A percentile compares a stretch with the other conserved stretches of the same genome.
Conservation (phyloP, 1,139 yeast species). For the Scheffersomyces quercinus region DNA sequence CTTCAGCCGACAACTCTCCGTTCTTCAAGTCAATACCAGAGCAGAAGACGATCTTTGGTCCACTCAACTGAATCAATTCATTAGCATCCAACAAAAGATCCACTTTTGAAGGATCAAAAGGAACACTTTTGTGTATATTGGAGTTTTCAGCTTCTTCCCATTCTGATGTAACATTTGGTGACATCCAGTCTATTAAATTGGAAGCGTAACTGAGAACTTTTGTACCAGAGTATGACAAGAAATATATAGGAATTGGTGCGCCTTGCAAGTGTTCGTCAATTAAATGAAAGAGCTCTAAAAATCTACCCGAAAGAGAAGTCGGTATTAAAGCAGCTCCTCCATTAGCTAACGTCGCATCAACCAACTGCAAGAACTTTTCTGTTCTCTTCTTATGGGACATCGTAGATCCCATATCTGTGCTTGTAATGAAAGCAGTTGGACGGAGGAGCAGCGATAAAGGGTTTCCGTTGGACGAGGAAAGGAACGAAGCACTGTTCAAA, state of each 20-base stretch:
- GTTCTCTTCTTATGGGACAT: slow-evolving; percentile 65
- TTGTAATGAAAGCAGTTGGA: slow-evolving; percentile 84
- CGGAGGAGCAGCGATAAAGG: slow-evolving; percentile 67
- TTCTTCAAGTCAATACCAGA: slow-evolving; percentile 68
- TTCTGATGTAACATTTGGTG: slow-evolving; percentile 71
- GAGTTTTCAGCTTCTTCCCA: slow-evolving; percentile 59
- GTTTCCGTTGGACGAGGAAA: slow-evolving; percentile 44
- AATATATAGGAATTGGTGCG: slow-evolving; percentile 67
- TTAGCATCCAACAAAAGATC: slow-evolving; percentile 56
- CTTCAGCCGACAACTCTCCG: slow-evolving; percentile 63
- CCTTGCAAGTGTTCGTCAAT: slow-evolving; percentile 61
- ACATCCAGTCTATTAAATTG: slow-evolving; percentile 95
- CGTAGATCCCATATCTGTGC: slow-evolving; percentile 68
- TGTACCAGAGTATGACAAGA: slow-evolving; percentile 77
- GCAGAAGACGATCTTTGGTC: slow-evolving; percentile 83
- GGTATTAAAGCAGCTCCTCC: slow-evolving; percentile 84
- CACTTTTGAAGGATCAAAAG: slow-evolving; percentile 69
- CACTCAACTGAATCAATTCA: slow-evolving; percentile 56
- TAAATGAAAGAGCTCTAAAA: slow-evolving; percentile 74
- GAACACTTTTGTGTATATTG: slow-evolving; percentile 58
- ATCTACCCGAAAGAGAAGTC: slow-evolving; percentile 78
- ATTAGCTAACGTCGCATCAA: slow-evolving; percentile 64
- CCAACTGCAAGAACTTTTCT: slow-evolving; percentile 62
- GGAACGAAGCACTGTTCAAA: slow-evolving; percentile 75
- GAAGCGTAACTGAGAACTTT: slow-evolving; percentile 81